Evolutionary conservation across 164 flowering plant species (phyloP).

Genomic region (Magnolia kwangsiensis): DNA sequence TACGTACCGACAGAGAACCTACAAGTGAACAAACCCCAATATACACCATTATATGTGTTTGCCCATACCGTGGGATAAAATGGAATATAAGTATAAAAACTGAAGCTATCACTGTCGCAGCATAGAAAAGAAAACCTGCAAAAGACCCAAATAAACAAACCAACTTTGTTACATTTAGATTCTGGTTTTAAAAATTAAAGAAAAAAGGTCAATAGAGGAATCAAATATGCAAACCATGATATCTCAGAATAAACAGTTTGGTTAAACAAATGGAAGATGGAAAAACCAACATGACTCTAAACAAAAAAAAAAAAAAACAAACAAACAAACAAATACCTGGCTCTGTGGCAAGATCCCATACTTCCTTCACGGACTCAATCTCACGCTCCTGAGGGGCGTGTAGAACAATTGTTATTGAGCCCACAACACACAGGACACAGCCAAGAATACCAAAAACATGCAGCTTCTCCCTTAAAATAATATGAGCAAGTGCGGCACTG

Average conservation of each 20-base stretch:
- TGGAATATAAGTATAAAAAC: slow-evolving; percentile 49
- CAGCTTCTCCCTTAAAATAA: slow-evolving; percentile 73
- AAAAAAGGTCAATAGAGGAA: not conserved
- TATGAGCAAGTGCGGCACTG: slow-evolving; percentile 92
- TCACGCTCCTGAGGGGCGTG: slow-evolving; percentile 90
- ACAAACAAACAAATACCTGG: slow-evolving; percentile 61
- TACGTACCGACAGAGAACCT: slow-evolving; percentile 67
- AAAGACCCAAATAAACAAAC: slow-evolving; percentile 6
- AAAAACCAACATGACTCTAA: not conserved
- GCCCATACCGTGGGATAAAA: slow-evolving; percentile 66
- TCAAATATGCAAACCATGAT: not conserved
- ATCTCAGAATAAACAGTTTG: not conserved
- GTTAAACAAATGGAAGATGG: not conserved
- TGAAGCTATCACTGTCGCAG: slow-evolving; percentile 47
- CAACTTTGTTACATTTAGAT: not conserved
- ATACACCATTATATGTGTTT: slow-evolving; percentile 72
- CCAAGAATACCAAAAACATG: slow-evolving; percentile 90
- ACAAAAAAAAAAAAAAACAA: not conserved
- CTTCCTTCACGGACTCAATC: slow-evolving; percentile 80
- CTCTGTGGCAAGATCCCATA: slow-evolving; percentile 93
- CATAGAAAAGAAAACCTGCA: slow-evolving; percentile 72
- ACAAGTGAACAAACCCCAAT: slow-evolving; percentile 79
- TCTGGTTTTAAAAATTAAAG: not conserved
- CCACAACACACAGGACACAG: slow-evolving; percentile 85
- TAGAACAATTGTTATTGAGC: slow-evolving; percentile 83